Evolutionary conservation across 2,329 filamentous ascomycete species (phyloP).

Genomic region (Ceratocystis destructans): DNA sequence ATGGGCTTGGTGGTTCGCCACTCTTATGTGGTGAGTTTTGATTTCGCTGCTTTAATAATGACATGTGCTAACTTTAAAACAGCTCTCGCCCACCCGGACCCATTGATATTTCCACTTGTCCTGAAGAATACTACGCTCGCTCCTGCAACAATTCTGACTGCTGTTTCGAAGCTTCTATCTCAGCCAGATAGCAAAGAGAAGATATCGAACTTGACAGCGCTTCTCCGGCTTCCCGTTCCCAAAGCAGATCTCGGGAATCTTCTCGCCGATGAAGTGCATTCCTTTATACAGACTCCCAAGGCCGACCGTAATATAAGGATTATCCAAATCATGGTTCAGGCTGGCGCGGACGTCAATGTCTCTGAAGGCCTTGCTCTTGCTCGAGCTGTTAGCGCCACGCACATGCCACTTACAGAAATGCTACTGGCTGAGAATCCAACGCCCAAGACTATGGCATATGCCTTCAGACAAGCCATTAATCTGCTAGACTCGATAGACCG

Average conservation of each 20-base stretch:
- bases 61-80: conserved; percentile 21
- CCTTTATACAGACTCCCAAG: conserved; percentile 28
- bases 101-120: conserved; percentile 35
- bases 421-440: conserved; percentile 32
- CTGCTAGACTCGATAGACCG: conserved; percentile 39
- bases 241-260: conserved; percentile 31
- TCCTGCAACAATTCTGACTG: conserved; percentile 31
- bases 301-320: conserved; percentile 31
- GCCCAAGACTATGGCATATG: conserved; percentile 33
- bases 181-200: conserved; percentile 35
- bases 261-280: conserved; percentile 39
- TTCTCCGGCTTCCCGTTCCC: conserved; percentile 33
- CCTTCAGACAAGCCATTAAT: conserved; percentile 40
- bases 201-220: conserved; percentile 35
- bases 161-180: conserved; percentile 31
- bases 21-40: conserved; percentile 27
- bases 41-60: not conserved
- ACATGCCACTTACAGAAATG: conserved; percentile 35
- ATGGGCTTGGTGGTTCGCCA: conserved; percentile 33
- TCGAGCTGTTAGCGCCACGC: conserved; percentile 35
- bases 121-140: conserved; percentile 34
- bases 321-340: conserved; percentile 34
- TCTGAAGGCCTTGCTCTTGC: conserved; percentile 39
- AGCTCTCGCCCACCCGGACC: conserved; percentile 33
- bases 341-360: conserved; percentile 42